Conservation (phyloP, 768 basidiomycete genomes). For the Macrolepiota dolichaula region DNA sequence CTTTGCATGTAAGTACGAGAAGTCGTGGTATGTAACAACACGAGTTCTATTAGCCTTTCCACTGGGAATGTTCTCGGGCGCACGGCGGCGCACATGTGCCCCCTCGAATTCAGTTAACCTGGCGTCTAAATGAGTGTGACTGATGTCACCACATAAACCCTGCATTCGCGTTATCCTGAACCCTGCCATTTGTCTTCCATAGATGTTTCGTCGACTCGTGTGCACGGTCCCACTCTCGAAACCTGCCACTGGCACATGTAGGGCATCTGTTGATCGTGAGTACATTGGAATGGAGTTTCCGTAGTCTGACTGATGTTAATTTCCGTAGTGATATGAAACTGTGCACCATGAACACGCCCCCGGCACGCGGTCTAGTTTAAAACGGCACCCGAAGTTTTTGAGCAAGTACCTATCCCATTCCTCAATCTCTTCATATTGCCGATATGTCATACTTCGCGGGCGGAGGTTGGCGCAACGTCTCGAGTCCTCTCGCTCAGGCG, state of each 20-base stretch:
- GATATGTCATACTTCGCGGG: slow-evolving; percentile 6
- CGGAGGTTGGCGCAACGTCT: slow-evolving; percentile 5
- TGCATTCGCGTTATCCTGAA: background rate
- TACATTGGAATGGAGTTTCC: background rate
- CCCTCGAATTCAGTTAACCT: background rate
- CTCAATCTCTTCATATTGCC: background rate
- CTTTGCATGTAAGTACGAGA: background rate
- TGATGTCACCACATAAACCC: background rate
- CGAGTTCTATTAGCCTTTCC: background rate
- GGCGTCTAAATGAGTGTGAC: too few relatives aligned
- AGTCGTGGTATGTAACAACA: background rate
- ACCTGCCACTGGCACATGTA: background rate
- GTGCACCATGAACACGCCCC: background rate
- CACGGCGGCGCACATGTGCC: background rate
- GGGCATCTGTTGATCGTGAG: background rate
- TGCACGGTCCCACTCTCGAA: background rate
- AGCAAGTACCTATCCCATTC: background rate
- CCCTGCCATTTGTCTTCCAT: background rate
- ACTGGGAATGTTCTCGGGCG: background rate
- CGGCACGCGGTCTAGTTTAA: background rate
- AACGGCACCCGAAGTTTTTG: background rate
- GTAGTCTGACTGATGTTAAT: background rate
- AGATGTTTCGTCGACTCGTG: slow-evolving; percentile 3
- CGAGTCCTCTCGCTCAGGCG: background rate
- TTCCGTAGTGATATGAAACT: background rate